Evolutionary conservation across 2,329 filamentous ascomycete species (phyloP).

Genomic region (Colletotrichum tropicale): DNA sequence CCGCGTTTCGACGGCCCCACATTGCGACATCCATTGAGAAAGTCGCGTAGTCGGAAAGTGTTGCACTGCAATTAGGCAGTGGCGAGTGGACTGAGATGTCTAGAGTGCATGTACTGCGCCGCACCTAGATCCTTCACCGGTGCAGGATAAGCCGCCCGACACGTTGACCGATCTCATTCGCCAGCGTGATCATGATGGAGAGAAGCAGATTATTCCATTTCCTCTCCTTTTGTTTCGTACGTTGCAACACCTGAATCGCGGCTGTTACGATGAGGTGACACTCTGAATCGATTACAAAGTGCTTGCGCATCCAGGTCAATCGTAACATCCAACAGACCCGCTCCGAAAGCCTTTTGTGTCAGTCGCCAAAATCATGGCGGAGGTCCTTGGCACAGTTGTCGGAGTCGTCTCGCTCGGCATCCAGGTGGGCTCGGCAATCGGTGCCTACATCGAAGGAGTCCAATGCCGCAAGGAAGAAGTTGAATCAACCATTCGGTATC

Average conservation of each 20-base stretch:
- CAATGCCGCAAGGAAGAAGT: neutral
- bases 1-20: neutral
- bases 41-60: neutral
- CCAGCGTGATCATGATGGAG: neutral
- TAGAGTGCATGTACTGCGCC: neutral
- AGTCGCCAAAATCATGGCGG: neutral
- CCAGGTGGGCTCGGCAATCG: neutral
- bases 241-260: too few relatives aligned
- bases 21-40: neutral
- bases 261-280: neutral
- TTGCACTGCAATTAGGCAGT: neutral
- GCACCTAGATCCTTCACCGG: neutral
- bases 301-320: accelerated
- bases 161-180: neutral
- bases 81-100: neutral
- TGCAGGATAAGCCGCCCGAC: neutral
- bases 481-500: neutral
- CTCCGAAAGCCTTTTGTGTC: neutral
- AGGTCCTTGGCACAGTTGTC: neutral
- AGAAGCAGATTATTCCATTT: neutral
- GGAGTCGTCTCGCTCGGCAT: neutral
- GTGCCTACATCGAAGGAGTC: neutral
- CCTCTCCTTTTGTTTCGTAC: too few relatives aligned
- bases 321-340: neutral
- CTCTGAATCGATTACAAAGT: neutral